These are phyloP conservation scores for Hanseniaspora jakobsenii DNA, from an alignment of 805 yeast genomes.

Conservation along the genomic window DNA sequence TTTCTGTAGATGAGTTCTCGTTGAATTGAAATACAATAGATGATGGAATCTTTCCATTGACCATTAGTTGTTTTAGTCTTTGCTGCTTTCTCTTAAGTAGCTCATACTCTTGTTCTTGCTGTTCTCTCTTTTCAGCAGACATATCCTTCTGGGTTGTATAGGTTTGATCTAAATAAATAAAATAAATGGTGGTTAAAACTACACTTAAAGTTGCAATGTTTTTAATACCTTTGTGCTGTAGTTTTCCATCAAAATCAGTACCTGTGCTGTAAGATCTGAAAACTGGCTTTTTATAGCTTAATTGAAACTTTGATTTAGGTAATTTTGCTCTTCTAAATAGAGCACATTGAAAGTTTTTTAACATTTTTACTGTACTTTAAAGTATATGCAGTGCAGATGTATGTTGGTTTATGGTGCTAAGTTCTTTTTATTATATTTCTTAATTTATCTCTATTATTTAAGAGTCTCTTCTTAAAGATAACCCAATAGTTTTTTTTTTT, in stretches of 20 bases:
- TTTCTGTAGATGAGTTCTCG: neutral
- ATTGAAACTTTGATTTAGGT: no score
- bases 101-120: neutral
- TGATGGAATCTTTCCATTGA: slow-evolving; percentile 1
- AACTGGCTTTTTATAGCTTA: no score
- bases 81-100: slow-evolving; percentile 4
- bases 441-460: no score
- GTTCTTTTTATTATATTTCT: no score
- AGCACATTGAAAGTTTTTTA: no score
- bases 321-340: no score
- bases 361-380: no score
- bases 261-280: no score
- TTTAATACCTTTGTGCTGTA: slow-evolving; percentile 1
- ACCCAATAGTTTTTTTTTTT: no score
- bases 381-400: no score
- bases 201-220: neutral
- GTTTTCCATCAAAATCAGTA: neutral
- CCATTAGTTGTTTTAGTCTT: slow-evolving; percentile 4
- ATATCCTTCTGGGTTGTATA: neutral
- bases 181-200: neutral
- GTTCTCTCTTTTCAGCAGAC: neutral
- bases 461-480: no score
- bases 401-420: no score
- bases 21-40: slow-evolving; percentile 3
- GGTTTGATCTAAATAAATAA: slow-evolving; percentile 10